Evolutionary conservation across 371 early-diverging fungal genomes (phyloP).

Genomic region (Lichtheimia ramosa): DNA sequence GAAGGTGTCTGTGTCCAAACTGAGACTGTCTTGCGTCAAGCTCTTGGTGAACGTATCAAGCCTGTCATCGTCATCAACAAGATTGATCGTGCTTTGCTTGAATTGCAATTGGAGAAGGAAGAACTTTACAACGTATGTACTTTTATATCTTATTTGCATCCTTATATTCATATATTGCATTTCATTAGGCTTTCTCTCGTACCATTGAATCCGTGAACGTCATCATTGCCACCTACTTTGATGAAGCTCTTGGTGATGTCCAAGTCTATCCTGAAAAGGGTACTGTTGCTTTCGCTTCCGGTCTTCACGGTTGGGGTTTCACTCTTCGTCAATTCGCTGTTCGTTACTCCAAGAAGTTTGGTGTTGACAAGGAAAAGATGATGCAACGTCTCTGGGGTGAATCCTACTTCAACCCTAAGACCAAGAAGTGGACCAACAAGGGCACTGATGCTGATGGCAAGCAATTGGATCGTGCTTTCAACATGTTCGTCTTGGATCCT

Average conservation of each 20-base stretch:
- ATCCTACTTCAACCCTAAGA: constrained; percentile 94
- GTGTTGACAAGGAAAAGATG: constrained; percentile 92
- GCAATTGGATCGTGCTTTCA: constrained; percentile 91
- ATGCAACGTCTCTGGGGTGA: constrained; percentile 94
- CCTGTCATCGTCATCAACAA: constrained; percentile 99
- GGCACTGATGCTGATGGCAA: constrained; percentile 74
- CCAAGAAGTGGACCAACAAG: constrained; percentile 93
- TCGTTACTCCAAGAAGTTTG: constrained; percentile 96
- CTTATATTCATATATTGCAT: not conserved
- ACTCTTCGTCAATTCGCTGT: constrained; percentile 97
- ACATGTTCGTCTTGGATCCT: constrained; percentile 97
- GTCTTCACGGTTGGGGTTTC: constrained; percentile 99
- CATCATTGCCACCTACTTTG: constrained; percentile 90
- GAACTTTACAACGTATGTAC: constrained; percentile 76
- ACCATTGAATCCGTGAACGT: constrained; percentile 96
- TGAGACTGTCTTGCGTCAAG: constrained; percentile 99
- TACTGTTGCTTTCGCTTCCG: constrained; percentile 98
- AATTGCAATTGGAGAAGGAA: constrained; percentile 92
- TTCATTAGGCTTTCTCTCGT: constrained; percentile 74
- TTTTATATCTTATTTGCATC: not conserved
- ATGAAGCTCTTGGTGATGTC: constrained; percentile 84
- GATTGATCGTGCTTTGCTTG: constrained; percentile 98
- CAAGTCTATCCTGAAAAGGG: constrained; percentile 93
- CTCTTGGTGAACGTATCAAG: constrained; percentile 96
- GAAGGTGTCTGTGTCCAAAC: constrained; percentile 99